These are phyloP conservation scores for Inga leiocalycina DNA, from an alignment of 306 rosid genomes.

Conservation along the genomic window DNA sequence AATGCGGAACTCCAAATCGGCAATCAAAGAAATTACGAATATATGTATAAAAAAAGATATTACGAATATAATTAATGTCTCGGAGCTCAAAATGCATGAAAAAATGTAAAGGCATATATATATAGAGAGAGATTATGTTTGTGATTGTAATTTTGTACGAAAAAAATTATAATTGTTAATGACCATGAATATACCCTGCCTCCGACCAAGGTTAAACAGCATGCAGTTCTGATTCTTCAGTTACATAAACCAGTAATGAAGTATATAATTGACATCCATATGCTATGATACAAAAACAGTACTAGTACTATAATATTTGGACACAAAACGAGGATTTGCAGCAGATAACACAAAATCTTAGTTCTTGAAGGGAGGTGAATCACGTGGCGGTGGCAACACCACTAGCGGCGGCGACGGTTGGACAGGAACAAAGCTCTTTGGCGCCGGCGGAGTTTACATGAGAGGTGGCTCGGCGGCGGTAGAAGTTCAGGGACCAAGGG, in stretches of 20 bases:
- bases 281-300: not conserved
- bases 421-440: conserved; percentile 32
- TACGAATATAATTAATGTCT: no score
- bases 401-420: conserved; percentile 44
- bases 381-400: conserved; percentile 27
- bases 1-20: no score
- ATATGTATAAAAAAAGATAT: no score
- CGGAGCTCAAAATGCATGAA: no score
- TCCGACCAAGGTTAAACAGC: not conserved
- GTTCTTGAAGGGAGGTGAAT: conserved; percentile 27
- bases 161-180: not conserved
- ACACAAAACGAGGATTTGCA: not conserved
- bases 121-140: no score
- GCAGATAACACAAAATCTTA: not conserved
- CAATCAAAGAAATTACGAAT: no score
- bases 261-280: no score
- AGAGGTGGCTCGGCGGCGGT: conserved; percentile 18
- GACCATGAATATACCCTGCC: not conserved
- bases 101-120: no score
- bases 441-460: not conserved
- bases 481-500: not conserved
- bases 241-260: no score
- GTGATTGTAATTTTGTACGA: no score
- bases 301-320: not conserved
- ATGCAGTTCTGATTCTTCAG: no score